Percentiles rank a stretch among this genome's conserved stretches.
phyloP scores from a whole-genome alignment of 257 asterid species.

The Nyctanthes arbortristis region DNA sequence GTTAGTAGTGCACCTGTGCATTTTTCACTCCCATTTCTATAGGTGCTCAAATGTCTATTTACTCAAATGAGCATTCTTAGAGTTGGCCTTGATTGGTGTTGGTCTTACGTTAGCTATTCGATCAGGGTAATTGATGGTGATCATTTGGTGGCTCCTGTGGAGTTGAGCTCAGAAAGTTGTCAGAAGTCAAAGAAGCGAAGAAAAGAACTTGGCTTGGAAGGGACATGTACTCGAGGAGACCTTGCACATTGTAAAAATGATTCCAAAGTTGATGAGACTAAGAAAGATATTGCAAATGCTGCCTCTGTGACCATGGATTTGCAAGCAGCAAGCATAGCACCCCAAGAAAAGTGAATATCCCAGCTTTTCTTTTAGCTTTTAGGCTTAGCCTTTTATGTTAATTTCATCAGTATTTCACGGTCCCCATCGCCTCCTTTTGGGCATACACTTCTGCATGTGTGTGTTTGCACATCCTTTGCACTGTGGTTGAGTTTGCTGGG shows the following conservation, averaged over 20 bases:
- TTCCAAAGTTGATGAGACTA: slow-evolving; percentile 30
- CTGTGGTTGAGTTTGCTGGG: background rate
- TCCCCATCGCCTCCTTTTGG: background rate
- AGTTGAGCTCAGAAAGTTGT: slow-evolving; percentile 34
- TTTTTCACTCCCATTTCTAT: slow-evolving; percentile 17
- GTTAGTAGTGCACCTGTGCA: slow-evolving; percentile 14
- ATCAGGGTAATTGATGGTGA: slow-evolving; percentile 41
- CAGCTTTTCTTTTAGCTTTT: background rate
- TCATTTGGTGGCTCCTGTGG: slow-evolving; percentile 24
- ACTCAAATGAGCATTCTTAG: background rate
- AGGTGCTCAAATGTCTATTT: background rate
- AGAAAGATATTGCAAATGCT: slow-evolving; percentile 33
- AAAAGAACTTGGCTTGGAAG: slow-evolving; percentile 41
- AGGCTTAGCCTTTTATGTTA: background rate
- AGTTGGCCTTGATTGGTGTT: slow-evolving; percentile 13
- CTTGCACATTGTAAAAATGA: slow-evolving; percentile 14
- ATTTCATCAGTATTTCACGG: slow-evolving; percentile 15
- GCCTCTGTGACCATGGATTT: slow-evolving; percentile 32
- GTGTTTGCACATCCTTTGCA: background rate
- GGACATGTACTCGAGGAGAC: slow-evolving; percentile 21
- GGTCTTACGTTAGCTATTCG: slow-evolving; percentile 11
- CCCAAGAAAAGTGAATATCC: slow-evolving; percentile 47
- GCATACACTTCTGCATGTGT: background rate
- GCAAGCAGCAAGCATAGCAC: slow-evolving; percentile 34
- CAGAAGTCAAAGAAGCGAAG: slow-evolving; percentile 53